Evolutionary conservation across 139 green algal species (phyloP).

Genomic region (Choricystis sp.): DNA sequence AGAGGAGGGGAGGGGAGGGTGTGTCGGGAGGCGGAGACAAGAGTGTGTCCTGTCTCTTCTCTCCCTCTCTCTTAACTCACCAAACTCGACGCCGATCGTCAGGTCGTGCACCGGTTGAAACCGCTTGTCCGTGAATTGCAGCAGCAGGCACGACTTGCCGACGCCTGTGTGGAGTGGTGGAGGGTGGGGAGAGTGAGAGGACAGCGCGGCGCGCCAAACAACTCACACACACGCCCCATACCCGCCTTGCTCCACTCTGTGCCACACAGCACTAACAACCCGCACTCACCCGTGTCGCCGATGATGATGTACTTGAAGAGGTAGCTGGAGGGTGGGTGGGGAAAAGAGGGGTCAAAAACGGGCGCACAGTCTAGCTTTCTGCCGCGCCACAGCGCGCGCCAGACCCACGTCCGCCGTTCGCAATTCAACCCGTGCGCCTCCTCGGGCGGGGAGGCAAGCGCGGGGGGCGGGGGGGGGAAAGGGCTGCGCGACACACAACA

Average conservation of each 20-base stretch:
- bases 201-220: no score
- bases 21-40: not conserved
- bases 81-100: slow-evolving; percentile 45
- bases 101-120: slow-evolving; percentile 82
- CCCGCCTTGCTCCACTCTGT: not conserved
- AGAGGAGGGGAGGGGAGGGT: not conserved
- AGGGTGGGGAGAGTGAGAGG: not conserved
- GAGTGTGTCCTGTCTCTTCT: no score
- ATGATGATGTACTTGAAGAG: slow-evolving; percentile 99
- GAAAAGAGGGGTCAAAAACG: no score
- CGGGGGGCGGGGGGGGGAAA: no score
- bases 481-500: no score
- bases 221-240: not conserved
- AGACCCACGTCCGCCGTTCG: no score
- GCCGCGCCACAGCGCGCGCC: no score
- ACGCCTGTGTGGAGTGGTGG: slow-evolving; percentile 53
- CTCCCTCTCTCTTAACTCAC: not conserved
- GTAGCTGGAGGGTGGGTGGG: slow-evolving; percentile 35
- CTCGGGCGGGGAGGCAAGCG: no score
- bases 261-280: not conserved
- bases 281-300: slow-evolving; percentile 68
- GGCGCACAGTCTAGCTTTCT: no score
- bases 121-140: slow-evolving; percentile 99
- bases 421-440: no score
- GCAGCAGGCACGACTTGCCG: slow-evolving; percentile 96